Base-by-base conservation (phyloP, 2,329 filamentous ascomycete genomes). In the Fusarium fracticaudum region DNA sequence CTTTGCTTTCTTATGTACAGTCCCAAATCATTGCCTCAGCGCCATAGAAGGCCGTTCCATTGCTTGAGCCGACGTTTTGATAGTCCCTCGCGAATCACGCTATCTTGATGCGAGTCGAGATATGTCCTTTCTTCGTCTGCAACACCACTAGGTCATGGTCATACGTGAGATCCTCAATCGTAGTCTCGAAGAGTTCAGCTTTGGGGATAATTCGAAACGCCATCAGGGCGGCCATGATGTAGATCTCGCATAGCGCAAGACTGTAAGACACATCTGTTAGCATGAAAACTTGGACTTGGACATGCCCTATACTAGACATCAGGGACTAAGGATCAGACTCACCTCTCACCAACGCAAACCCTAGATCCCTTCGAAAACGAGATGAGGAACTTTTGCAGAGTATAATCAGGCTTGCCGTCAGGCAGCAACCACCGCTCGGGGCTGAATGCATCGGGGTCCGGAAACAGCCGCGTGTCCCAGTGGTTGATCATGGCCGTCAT, bases 401-500 rank as follows among this genome's bases (percentile, higher is more conserved):
- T 75, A 45, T 80, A 72, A 41, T 81, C 77, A 3, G 76, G 76
- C 61, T 76, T 67, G 22, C 76, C 77, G 17, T 72, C 48, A 8
- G 47, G 22, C 2, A 76, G 60, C 12, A 79, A 55, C 70, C 76
- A 83, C 11, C 79, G 70, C 68, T 76, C 80, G 0, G 84, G 84
- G 8, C 76, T 67, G 63, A 83, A 85, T 17, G 78, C 64, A 20
- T 78, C 71, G 1, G 83, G 80, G 2, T 78, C 48, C 3, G 79
- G 76, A 65, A 84, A 85, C 10, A 81, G 53, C 15, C 73, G 76
- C 64, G 78, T 57, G 43, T 81, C 65, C 72, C 69, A 78, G 71
- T 82, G 80, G 48, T 78, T 79, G 62, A 79, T 79, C 69, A 79
- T 77, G 24, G 79, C 77, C 2, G 78, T 80, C 80, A 82, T 82